Evolutionary conservation across 2,329 filamentous ascomycete species (phyloP), one percentile per base, ranked within the genome.

Genomic region (Aspergillus sp.): DNA sequence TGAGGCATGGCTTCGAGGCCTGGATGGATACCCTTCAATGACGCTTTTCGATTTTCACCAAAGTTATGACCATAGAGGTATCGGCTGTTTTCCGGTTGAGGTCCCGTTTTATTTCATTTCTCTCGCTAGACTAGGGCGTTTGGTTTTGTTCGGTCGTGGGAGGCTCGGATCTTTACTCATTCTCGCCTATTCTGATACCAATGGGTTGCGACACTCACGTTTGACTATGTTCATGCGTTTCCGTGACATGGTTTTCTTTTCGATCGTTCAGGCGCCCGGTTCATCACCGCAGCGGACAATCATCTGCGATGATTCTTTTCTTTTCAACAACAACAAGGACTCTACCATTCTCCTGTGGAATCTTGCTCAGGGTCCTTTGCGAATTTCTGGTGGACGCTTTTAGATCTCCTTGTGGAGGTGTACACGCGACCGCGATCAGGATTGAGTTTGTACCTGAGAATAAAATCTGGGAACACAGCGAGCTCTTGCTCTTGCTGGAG

Each of bases 21-120:
- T 51, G 59, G 60, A 60, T 60, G 59, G 61, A 61, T 61, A 65
- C 60, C 59, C 54, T 13, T 13, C 60, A 58, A 57, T 70, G 67
- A 69, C 65, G 64, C 50, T 66, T 58, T 62, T 60, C 49, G 31
- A 50, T 61, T 64, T 62, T 60, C 19, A 56, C 46, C 68, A 68
- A 69, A 58, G 65, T 74, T 74, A 76, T 68, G 75, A 77, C 71
- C 70, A 77, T 77, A 77, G 75, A 77, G 73, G 73, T 74, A 68
- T 69, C 68, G 72, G 70, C 71, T 74, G 66, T 71, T 71, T 73
- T 72, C 64, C 66, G 69, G 70, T 69, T 67, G 64, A 68, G 59
- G 59, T 64, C 71, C 48, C 65, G 48, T 68, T 71, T 72, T 66
- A 54, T 63, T 68, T 64, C 67, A 66, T 68, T 74, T 72, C 72